phyloP scores from a whole-genome alignment of 495 filamentous ascomycete genomes.

The Pseudomonodictys pantanalensis region DNA sequence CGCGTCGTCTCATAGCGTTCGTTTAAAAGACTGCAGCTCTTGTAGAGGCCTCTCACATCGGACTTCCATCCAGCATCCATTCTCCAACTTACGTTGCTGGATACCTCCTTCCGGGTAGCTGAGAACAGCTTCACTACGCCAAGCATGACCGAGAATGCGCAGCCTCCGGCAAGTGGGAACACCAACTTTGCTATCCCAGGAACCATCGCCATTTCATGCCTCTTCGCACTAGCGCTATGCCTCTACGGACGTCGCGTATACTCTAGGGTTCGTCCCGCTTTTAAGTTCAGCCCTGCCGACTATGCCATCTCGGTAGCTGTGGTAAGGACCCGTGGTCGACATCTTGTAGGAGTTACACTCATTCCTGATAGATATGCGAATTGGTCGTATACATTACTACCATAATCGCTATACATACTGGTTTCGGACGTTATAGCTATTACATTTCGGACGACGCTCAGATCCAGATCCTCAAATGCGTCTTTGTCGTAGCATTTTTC shows the following conservation, averaged over 20 bases:
- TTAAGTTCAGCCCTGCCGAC: neutral
- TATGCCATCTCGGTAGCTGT: neutral
- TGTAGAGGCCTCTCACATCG: too few species aligned
- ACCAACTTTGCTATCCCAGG: neutral
- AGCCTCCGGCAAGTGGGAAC: neutral
- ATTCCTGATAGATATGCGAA: neutral
- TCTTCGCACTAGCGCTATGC: neutral
- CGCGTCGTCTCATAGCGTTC: too few species aligned
- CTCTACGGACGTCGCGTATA: neutral
- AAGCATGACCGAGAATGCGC: neutral
- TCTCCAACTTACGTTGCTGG: too few species aligned
- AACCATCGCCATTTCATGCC: neutral
- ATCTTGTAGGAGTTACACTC: neutral
- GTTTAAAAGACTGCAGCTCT: too few species aligned
- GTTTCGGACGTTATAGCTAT: neutral
- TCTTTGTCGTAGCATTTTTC: neutral
- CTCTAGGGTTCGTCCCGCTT: neutral
- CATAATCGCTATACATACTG: neutral
- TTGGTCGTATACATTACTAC: neutral
- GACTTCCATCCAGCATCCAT: neutral
- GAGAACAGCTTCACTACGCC: neutral
- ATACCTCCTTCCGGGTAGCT: too few species aligned
- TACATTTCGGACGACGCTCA: neutral
- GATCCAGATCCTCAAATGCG: neutral
- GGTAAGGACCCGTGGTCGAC: neutral